Percentiles rank a stretch among this genome's conserved stretches.
These are phyloP conservation scores for Zoysia matrella DNA, from an alignment of 202 grass and related monocot species.

Conservation along the genomic window DNA sequence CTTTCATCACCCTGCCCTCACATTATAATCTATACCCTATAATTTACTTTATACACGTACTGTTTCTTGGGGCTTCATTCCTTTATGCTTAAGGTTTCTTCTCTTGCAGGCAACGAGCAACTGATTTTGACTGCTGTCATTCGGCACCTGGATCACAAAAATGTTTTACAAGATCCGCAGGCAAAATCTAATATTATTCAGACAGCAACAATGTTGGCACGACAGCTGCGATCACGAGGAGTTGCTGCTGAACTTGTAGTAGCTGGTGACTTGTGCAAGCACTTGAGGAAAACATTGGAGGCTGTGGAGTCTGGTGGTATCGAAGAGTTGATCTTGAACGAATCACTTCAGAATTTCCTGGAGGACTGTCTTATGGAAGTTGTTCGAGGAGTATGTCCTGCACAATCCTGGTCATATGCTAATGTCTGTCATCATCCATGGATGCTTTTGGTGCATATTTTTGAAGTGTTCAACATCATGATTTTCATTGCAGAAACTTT, in stretches of 20 bases:
- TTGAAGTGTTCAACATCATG: slow-evolving; percentile 21
- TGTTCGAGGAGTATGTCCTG: slow-evolving; percentile 81
- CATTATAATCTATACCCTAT: neutral
- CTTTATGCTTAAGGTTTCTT: slow-evolving; percentile 36
- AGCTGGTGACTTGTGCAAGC: slow-evolving; percentile 85
- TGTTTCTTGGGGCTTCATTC: no score
- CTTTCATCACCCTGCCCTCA: neutral
- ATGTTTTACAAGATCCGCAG: slow-evolving; percentile 62
- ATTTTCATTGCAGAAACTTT: slow-evolving; percentile 16
- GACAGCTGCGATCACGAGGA: slow-evolving; percentile 68
- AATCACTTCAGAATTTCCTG: slow-evolving; percentile 85
- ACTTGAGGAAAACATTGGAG: slow-evolving; percentile 95
- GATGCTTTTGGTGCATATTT: slow-evolving; percentile 32
- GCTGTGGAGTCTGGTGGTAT: slow-evolving; percentile 65
- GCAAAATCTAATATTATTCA: slow-evolving; percentile 92
- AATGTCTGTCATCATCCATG: slow-evolving; percentile 5
- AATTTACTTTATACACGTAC: no score
- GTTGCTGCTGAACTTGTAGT: slow-evolving; percentile 71
- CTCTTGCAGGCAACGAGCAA: slow-evolving; percentile 71
- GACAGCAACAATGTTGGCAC: slow-evolving; percentile 69
- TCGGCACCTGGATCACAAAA: slow-evolving; percentile 94
- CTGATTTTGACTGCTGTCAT: slow-evolving; percentile 81
- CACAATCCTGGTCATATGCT: slow-evolving; percentile 32
- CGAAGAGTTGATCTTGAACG: slow-evolving; percentile 85
- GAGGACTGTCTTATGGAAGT: slow-evolving; percentile 95